A percentile compares a stretch with the other conserved stretches of the same genome.
Conservation (phyloP, 2,329 filamentous ascomycete species). For the Aaosphaeria pasadenensis region DNA sequence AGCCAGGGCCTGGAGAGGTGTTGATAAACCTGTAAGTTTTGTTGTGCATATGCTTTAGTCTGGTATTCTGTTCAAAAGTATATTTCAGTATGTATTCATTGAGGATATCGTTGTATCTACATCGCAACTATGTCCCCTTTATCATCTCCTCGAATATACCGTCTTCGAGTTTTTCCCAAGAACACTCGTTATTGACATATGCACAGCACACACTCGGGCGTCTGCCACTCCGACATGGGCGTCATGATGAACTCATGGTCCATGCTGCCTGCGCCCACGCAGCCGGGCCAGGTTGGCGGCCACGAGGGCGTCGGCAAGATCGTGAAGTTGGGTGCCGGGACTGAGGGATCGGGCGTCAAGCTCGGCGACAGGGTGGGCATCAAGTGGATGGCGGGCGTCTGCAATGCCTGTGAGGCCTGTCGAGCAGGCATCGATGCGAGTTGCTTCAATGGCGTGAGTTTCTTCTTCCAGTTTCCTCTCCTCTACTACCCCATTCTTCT, state of each 20-base stretch:
- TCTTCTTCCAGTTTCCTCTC: not conserved
- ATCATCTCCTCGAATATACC: not conserved
- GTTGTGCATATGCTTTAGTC: no score
- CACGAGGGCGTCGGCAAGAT: constrained; percentile 67
- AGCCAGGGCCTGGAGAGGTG: constrained; percentile 62
- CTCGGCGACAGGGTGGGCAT: constrained; percentile 68
- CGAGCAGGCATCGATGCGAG: constrained; percentile 44
- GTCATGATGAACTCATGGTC: constrained; percentile 51
- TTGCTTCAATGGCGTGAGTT: constrained; percentile 31
- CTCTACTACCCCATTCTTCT: not conserved
- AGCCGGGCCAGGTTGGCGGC: constrained; percentile 62
- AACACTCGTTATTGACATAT: not conserved
- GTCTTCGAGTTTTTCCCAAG: not conserved
- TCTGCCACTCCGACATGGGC: constrained; percentile 62
- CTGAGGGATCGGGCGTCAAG: constrained; percentile 56
- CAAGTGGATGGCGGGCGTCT: constrained; percentile 63
- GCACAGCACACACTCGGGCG: constrained; percentile 56
- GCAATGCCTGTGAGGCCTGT: constrained; percentile 40
- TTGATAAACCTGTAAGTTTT: constrained; percentile 56
- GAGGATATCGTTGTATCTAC: constrained; percentile 1
- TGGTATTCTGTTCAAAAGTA: no score
- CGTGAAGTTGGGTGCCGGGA: constrained; percentile 62
- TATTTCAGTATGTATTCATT: no score
- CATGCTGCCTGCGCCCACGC: constrained; percentile 57
- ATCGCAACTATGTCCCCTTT: not conserved